These are phyloP conservation scores for Plantago elongata DNA, from an alignment of 257 asterid genomes.

Conservation along the genomic window DNA sequence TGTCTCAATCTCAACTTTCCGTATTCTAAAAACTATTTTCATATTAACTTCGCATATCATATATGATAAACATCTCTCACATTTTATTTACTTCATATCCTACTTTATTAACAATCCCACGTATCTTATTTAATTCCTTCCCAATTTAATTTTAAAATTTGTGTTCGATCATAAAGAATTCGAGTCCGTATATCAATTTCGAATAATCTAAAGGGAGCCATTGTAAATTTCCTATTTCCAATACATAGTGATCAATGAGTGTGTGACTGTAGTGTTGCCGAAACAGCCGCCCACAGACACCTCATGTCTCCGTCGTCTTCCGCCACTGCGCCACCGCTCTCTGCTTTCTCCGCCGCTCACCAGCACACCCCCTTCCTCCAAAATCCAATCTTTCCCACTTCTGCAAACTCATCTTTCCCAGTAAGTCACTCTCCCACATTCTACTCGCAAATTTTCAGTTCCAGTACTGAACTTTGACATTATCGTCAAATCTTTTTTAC, in stretches of 20 bases:
- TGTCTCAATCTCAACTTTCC: too few species aligned
- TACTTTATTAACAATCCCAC: too few species aligned
- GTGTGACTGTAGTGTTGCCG: constrained; percentile 24
- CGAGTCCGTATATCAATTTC: too few species aligned
- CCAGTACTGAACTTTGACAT: neutral
- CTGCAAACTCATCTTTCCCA: constrained; percentile 21
- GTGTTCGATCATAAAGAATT: too few species aligned
- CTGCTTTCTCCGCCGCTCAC: constrained; percentile 20
- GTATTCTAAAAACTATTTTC: too few species aligned
- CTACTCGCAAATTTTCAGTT: neutral
- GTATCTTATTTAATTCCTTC: too few species aligned
- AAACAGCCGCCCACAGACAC: constrained; percentile 17
- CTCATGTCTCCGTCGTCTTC: constrained; percentile 36
- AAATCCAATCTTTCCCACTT: constrained; percentile 17
- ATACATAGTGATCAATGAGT: neutral
- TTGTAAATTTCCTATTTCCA: too few species aligned
- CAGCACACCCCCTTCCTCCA: constrained; percentile 19
- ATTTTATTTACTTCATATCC: too few species aligned
- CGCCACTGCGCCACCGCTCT: constrained; percentile 31
- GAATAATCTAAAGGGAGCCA: too few species aligned
- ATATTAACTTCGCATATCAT: too few species aligned
- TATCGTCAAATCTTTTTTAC: constrained; percentile 10
- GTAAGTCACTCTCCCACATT: constrained; percentile 15
- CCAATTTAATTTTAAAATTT: too few species aligned
- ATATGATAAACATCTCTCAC: too few species aligned